phyloP scores from a whole-genome alignment of 2,329 filamentous ascomycete genomes.

The Huntiella savannae region DNA sequence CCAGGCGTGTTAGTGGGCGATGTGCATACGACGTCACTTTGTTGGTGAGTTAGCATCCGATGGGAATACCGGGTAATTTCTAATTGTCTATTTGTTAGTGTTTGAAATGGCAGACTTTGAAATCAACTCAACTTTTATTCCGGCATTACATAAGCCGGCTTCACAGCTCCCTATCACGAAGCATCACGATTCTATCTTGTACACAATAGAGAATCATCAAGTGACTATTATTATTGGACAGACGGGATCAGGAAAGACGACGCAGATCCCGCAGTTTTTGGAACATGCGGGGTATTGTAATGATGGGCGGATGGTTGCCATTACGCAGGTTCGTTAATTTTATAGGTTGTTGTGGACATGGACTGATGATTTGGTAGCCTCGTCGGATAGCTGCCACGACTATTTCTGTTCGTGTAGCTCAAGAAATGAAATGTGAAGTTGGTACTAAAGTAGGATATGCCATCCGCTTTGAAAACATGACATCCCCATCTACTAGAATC shows the following conservation, averaged over 20 bases:
- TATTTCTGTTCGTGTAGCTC: constrained; percentile 71
- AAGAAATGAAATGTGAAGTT: constrained; percentile 69
- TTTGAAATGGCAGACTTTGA: constrained; percentile 26
- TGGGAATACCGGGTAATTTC: too few species aligned
- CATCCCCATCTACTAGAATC: constrained; percentile 66
- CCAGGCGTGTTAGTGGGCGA: too few species aligned
- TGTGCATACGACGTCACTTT: too few species aligned
- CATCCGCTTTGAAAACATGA: constrained; percentile 81
- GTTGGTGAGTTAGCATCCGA: too few species aligned
- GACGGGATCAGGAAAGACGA: constrained; percentile 89
- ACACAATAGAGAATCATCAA: constrained; percentile 65
- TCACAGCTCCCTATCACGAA: constrained; percentile 72
- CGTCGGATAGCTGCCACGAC: constrained; percentile 80
- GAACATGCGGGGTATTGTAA: constrained; percentile 76
- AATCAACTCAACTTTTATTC: constrained; percentile 44
- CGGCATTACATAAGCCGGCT: constrained; percentile 69
- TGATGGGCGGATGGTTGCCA: constrained; percentile 62
- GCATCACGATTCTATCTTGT: constrained; percentile 61
- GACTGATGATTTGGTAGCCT: constrained; percentile 35
- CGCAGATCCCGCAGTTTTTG: constrained; percentile 83
- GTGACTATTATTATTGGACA: constrained; percentile 84
- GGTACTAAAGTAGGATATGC: constrained; percentile 89
- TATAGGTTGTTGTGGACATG: background rate
- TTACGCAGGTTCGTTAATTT: constrained; percentile 56
- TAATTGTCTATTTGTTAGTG: background rate